Evolutionary conservation across 306 rosid genomes (phyloP), one percentile per base, ranked within the genome.

Genomic region (Quercus engelmannii): DNA sequence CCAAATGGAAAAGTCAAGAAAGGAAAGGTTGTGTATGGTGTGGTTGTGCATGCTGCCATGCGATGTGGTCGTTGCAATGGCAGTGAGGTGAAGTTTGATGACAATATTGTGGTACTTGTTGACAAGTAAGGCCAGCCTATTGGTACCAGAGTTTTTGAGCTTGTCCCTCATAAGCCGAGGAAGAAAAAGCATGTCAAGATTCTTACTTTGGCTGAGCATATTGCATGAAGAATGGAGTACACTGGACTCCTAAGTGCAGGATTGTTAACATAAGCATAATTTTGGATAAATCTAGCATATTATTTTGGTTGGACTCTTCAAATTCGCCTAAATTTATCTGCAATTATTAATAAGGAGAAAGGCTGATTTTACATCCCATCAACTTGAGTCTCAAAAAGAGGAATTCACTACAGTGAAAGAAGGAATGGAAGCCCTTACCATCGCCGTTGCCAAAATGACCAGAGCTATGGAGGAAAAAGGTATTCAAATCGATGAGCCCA

Each of bases 111-210:
- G 72, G 93, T 93, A 25, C 91, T 91, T 21, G 94, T 91, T 19
- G 95, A 94, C 91, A 94, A 94, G 88, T 95, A 92, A 84, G 97
- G 99, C 21, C 95, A 91, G 71, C 97, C 99, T 12, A 90, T 90
- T 38, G 97, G 99, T n/a, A 94, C 97, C 0, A 88, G 97, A 83
- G 97, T 91, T 63, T 94, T 92, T 55, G 99, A 97, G 10, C 97
- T 97, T 1, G 95, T 94, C 51, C 99, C 97, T 6, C 99, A 92
- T 28, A 95, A 92, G 79, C 81, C 90, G 41, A 87, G 99, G 87
- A 86, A 81, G 91, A 94, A 92, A 84, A 92, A 94, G 81, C 99
- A 94, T 82, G 90, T 90, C 74, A 92, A 92, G 84, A 94, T 94
- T 77, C 98, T 90, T 84, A 92, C 97, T 72, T 86, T 92, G 82